Base-by-base conservation (phyloP, 2,329 filamentous ascomycete species). In the Salinomyces thailandicus region DNA sequence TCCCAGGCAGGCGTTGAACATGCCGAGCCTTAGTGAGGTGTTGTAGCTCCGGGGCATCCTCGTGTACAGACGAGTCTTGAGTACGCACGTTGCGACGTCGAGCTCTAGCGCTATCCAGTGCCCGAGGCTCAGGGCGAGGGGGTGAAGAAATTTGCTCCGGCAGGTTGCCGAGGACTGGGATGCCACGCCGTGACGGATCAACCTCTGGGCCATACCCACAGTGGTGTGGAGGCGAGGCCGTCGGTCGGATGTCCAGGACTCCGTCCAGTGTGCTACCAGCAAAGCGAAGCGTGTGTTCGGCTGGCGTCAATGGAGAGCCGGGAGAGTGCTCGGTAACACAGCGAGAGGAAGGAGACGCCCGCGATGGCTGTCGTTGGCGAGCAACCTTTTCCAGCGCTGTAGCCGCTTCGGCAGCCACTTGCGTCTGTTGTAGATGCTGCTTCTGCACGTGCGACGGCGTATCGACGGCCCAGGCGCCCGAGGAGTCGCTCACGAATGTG, bases 91-190 rank as follows among this genome's bases (percentile, higher is more conserved):
- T 17, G n/a, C 39, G 36, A 16, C 39, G 36, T 15, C 39, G 33
- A 12, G 42, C 37, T 13, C 39, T 18, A 17, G 37, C 37, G 22
- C 42, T 42, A 5, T 36, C 38, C 9, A 45, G 14, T 5, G 34
- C 26, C 9, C 22, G 26, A 4, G 37, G 37, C 11, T 28, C 13
- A 12, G 31, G 14, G 11, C 5, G 14, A 7, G 35, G 16, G n/a
- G 39, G 35, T 15, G 20, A 24, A 24, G n/a, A n/a, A n/a, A 24
- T 24, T 24, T n/a, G n/a, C n/a, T n/a, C n/a, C n/a, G n/a, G n/a
- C n/a, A n/a, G n/a, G 20, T 24, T 24, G 20, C 7, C 7, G 16
- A 39, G 9, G 34, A 35, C 27, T 11, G 26, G 6, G 5, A 18
- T 19, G 4, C 20, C 31, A 16, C 18, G 6, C 12, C 29, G 16